Conservation (phyloP, 441 rosid species). For the Corymbia calophylla region DNA sequence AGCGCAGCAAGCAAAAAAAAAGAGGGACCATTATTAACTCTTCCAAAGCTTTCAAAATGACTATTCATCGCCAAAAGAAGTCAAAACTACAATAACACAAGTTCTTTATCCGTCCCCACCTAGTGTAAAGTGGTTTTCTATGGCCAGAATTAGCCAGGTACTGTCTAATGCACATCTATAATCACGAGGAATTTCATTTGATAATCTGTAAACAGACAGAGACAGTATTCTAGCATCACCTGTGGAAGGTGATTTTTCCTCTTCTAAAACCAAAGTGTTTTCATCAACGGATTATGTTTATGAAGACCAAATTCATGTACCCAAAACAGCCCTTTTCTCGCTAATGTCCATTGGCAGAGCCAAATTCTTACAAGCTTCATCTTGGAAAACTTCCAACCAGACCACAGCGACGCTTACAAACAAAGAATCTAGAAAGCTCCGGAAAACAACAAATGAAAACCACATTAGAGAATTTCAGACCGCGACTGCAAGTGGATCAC, state of each 20-base stretch:
- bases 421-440: background rate
- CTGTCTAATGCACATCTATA: background rate
- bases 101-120: background rate
- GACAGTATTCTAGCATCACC: background rate
- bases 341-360: background rate
- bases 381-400: background rate
- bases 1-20: background rate
- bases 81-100: background rate
- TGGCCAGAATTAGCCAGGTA: background rate
- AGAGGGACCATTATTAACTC: background rate
- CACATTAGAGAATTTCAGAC: background rate
- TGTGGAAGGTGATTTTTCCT: background rate
- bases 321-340: background rate
- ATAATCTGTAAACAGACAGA: background rate
- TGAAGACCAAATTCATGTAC: background rate
- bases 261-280: background rate
- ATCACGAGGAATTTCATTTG: background rate
- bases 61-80: background rate
- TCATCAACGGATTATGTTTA: background rate
- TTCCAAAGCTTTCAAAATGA: background rate
- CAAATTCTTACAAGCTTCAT: background rate
- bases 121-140: background rate
- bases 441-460: background rate
- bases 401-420: background rate
- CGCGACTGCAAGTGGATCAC: background rate